Percentiles rank a stretch among this genome's conserved stretches.
Evolutionary conservation across 768 basidiomycete species (phyloP).

Genomic region (Hortiboletus campestris): DNA sequence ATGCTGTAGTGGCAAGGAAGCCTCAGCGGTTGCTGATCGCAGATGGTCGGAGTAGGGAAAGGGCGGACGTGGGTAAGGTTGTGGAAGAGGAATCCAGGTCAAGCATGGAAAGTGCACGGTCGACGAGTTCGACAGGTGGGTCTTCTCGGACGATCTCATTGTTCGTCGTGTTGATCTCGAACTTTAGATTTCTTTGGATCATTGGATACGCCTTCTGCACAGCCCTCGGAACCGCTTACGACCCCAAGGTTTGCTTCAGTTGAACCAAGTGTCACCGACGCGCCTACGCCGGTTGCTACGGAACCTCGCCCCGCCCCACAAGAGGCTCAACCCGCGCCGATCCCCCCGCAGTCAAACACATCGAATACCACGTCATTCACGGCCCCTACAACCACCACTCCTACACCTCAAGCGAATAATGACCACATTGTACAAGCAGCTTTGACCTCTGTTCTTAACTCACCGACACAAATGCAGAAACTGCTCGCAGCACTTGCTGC

Average conservation of each 20-base stretch:
- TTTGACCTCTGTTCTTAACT: slow-evolving; percentile 48
- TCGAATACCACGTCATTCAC: slow-evolving; percentile 6
- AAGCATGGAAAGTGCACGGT: slow-evolving; percentile 28
- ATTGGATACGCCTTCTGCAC: slow-evolving; percentile 46
- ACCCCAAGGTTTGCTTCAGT: slow-evolving; percentile 29
- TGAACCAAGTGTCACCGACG: slow-evolving; percentile 21
- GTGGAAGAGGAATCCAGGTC: slow-evolving; percentile 41
- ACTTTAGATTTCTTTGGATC: slow-evolving; percentile 41
- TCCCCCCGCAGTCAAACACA: slow-evolving; percentile 11
- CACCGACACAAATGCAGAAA: slow-evolving; percentile 57
- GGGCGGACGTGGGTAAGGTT: slow-evolving; percentile 36
- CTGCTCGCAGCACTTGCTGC: slow-evolving; percentile 45
- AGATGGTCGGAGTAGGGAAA: slow-evolving; percentile 39
- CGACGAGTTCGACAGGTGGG: slow-evolving; percentile 14
- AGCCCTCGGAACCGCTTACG: slow-evolving; percentile 32
- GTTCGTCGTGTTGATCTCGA: not conserved
- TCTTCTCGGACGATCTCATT: not conserved
- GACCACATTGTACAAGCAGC: slow-evolving; percentile 49
- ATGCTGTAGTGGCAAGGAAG: slow-evolving; percentile 49
- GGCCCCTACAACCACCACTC: slow-evolving; percentile 7
- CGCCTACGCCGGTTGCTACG: slow-evolving; percentile 9
- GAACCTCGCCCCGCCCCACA: slow-evolving; percentile 14
- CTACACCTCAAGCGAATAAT: slow-evolving; percentile 30
- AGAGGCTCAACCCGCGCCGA: slow-evolving; percentile 17
- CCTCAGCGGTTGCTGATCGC: slow-evolving; percentile 69